A percentile compares a stretch with the other conserved stretches of the same genome.
Evolutionary conservation across 1,139 yeast genomes (phyloP).

Genomic region (Lodderomyces metapsilosis): DNA sequence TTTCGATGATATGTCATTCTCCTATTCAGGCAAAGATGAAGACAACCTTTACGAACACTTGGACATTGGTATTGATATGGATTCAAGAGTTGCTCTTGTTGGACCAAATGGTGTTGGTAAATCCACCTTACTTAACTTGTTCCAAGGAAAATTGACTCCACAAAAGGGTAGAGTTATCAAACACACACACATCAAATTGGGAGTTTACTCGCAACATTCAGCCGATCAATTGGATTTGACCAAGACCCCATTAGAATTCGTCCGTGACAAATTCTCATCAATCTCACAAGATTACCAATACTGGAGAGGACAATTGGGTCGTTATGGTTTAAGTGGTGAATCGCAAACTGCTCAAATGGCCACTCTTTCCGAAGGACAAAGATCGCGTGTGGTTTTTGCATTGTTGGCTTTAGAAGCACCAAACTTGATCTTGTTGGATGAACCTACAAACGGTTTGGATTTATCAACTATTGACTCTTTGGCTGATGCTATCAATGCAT

Average conservation of each 20-base stretch:
- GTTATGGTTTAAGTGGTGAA: conserved; percentile 98
- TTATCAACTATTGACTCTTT: conserved; percentile 96
- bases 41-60: conserved; percentile 86
- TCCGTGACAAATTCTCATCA: conserved; percentile 85
- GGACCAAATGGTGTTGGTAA: conserved; percentile 99
- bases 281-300: conserved; percentile 97
- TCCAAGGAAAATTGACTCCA: conserved; percentile 91
- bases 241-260: conserved; percentile 92
- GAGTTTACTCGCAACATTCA: conserved; percentile 98
- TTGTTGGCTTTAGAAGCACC: conserved; percentile 93
- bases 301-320: conserved; percentile 98
- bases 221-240: conserved; percentile 97
- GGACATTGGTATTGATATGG: conserved; percentile 99
- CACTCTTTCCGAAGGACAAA: conserved; percentile 97
- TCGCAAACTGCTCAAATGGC: conserved; percentile 99
- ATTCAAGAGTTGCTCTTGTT: conserved; percentile 94
- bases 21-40: conserved; percentile 85
- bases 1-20: conserved; percentile 89
- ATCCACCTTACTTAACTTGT: conserved; percentile 89
- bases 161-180: conserved; percentile 94
- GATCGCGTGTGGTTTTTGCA: conserved; percentile 98
- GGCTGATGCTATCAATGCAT: conserved; percentile 92
- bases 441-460: conserved; percentile 99
- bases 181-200: conserved; percentile 96
- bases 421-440: conserved; percentile 91